Evolutionary conservation across 768 basidiomycete species (phyloP).

Genomic region (Gloeostereum incarnatum): DNA sequence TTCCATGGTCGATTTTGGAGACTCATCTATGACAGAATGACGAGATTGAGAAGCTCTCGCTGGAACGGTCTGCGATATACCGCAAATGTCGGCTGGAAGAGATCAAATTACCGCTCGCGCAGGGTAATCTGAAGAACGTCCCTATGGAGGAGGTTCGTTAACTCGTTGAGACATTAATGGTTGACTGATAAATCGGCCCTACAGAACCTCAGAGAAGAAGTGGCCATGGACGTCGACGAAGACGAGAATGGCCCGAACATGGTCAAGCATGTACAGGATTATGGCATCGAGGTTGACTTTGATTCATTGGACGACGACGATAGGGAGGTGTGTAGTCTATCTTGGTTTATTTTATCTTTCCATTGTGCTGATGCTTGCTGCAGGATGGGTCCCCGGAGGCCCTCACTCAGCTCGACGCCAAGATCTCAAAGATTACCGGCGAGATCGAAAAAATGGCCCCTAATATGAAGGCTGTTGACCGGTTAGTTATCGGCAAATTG

Average conservation of each 20-base stretch:
- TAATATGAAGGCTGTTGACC: conserved; percentile 93
- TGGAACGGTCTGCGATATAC: conserved; percentile 82
- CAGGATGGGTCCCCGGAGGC: conserved; percentile 57
- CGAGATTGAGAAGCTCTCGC: conserved; percentile 80
- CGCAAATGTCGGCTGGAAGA: conserved; percentile 92
- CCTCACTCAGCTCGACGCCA: conserved; percentile 65
- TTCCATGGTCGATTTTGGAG: conserved; percentile 13
- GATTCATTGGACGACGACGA: conserved; percentile 65
- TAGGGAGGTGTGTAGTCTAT: conserved; percentile 38
- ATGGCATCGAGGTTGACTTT: conserved; percentile 89
- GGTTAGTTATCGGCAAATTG: conserved; percentile 31
- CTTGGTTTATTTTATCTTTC: background rate
- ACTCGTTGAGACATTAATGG: background rate
- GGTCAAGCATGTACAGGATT: conserved; percentile 65
- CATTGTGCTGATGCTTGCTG: background rate
- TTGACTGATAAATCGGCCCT: conserved; percentile 7
- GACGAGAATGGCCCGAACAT: conserved; percentile 77
- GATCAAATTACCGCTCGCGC: conserved; percentile 67
- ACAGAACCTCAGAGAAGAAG: conserved; percentile 75
- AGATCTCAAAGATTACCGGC: conserved; percentile 54
- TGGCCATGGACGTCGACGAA: conserved; percentile 89
- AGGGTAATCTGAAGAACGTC: conserved; percentile 76
- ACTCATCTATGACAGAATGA: conserved; percentile 47
- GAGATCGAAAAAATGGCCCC: conserved; percentile 95
- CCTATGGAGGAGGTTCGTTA: conserved; percentile 85